A percentile compares a stretch with the other conserved stretches of the same genome.
Evolutionary conservation across 148 eudicot species (phyloP).

Genomic region (Rhododendron kiyosumense): DNA sequence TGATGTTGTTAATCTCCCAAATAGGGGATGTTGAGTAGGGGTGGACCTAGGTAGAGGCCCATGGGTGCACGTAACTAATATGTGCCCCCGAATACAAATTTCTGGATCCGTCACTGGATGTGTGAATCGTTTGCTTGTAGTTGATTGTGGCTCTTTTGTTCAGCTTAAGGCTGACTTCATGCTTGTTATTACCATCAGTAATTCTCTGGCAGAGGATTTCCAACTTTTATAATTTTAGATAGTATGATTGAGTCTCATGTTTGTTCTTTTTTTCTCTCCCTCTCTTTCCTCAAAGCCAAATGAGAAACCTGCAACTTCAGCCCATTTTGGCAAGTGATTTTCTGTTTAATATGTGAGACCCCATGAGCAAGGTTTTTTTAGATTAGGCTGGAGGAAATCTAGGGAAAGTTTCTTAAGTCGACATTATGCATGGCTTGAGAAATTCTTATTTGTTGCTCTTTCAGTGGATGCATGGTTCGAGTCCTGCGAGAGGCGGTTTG

Average conservation of each 20-base stretch:
- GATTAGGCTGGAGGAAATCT: neutral
- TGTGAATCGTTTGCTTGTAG: neutral
- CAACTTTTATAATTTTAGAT: neutral
- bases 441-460: no score
- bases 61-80: no score
- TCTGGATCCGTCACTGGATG: no score
- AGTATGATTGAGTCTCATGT: neutral
- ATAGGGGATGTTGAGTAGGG: neutral
- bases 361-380: no score
- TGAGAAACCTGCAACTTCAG: neutral
- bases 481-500: no score
- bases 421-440: neutral
- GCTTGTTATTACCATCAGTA: neutral
- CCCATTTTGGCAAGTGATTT: neutral
- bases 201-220: slow-evolving; percentile 4
- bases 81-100: no score
- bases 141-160: slow-evolving; percentile 18
- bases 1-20: neutral
- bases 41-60: neutral
- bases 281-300: neutral
- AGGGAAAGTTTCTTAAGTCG: neutral
- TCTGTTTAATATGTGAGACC: neutral
- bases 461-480: no score
- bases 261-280: no score
- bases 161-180: slow-evolving; percentile 36